Conservation (phyloP, 176 grass and related monocot species). For the Oryza brachyantha region DNA sequence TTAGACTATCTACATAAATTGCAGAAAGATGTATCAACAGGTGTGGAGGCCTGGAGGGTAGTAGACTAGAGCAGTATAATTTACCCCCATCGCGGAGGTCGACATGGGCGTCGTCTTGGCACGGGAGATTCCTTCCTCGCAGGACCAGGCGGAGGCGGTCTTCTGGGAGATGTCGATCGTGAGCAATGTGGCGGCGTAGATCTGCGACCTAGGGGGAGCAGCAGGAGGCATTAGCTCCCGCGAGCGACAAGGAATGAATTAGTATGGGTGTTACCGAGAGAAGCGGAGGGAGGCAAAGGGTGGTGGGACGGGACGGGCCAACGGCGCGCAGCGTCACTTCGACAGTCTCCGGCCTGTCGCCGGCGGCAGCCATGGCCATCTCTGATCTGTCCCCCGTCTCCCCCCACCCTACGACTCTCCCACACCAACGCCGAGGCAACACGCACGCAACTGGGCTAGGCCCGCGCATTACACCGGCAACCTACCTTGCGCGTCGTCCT, state of each 20-base stretch:
- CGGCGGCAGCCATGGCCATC: conserved; percentile 23
- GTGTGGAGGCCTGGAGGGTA: too few species aligned
- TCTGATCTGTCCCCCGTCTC: background rate
- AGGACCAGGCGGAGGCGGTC: conserved; percentile 72
- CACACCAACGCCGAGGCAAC: too few species aligned
- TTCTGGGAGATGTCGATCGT: conserved; percentile 42
- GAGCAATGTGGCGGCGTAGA: conserved; percentile 52
- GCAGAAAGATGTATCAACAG: too few species aligned
- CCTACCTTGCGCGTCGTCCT: too few species aligned
- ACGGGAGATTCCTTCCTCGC: conserved; percentile 50
- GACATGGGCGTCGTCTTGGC: conserved; percentile 43
- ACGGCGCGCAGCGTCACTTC: conserved; percentile 59
- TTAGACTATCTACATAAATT: too few species aligned
- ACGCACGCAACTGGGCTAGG: too few species aligned
- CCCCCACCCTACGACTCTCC: too few species aligned
- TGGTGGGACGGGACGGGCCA: conserved; percentile 55
- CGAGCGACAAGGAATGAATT: background rate
- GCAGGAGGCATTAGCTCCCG: too few species aligned
- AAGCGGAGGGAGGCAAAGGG: conserved; percentile 44
- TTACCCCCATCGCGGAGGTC: conserved; percentile 48
- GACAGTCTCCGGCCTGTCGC: conserved; percentile 39
- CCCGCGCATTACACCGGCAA: too few species aligned
- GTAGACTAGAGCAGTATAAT: background rate
- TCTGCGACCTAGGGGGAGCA: conserved; percentile 43
- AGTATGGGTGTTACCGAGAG: conserved; percentile 37